Conservation (phyloP, 768 basidiomycete species). For the Cystobasidiopsis lactophilus region DNA sequence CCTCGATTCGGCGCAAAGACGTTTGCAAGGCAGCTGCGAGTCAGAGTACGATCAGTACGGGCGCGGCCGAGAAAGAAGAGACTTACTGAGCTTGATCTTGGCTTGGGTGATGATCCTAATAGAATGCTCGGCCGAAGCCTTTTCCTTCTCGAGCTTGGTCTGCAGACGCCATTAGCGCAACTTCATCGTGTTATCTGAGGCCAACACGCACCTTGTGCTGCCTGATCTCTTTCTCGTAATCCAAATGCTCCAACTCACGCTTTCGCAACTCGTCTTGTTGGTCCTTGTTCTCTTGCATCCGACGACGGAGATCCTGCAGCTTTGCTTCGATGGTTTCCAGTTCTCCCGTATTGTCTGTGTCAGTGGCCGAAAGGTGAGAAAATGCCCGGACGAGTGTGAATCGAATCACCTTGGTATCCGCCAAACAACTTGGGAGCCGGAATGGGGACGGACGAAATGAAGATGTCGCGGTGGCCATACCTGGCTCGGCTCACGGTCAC, state of each 20-base stretch:
- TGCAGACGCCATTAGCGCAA: too few species aligned
- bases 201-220: conserved; percentile 3
- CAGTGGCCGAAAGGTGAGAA: too few species aligned
- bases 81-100: conserved; percentile 12
- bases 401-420: too few species aligned
- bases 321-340: neutral
- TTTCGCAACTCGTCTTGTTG: conserved; percentile 4
- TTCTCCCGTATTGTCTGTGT: too few species aligned
- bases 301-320: neutral
- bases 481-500: conserved; percentile 13
- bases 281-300: neutral
- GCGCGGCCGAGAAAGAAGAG: too few species aligned
- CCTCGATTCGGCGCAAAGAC: too few species aligned
- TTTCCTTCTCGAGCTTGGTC: conserved; percentile 18
- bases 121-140: neutral
- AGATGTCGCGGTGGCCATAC: conserved; percentile 35
- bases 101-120: neutral
- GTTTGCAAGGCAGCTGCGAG: too few species aligned
- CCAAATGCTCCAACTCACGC: neutral
- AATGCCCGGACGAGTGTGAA: too few species aligned
- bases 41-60: too few species aligned
- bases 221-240: neutral
- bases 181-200: neutral
- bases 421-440: too few species aligned
- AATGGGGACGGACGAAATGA: too few species aligned